Percentiles rank a stretch among this genome's conserved stretches.
Evolutionary conservation across 495 filamentous ascomycete species (phyloP).

Genomic region (Hyphodiscus hymeniophilus): DNA sequence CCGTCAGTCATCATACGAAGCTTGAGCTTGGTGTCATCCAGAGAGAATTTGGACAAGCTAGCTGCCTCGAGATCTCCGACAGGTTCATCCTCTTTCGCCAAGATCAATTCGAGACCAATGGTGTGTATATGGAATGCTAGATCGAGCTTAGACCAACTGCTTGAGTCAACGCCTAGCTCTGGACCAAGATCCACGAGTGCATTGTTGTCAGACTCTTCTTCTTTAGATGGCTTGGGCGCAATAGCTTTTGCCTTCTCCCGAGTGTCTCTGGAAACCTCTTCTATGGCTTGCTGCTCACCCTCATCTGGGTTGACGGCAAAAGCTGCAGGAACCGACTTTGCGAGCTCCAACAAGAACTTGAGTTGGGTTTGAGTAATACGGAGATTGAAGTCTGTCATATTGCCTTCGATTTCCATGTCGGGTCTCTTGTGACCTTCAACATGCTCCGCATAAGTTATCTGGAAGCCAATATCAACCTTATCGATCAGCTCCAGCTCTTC

Average conservation of each 20-base stretch:
- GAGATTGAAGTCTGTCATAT: slow-evolving; percentile 86
- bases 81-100: slow-evolving; percentile 63
- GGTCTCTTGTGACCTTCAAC: slow-evolving; percentile 67
- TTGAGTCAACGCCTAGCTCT: slow-evolving; percentile 52
- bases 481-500: slow-evolving; percentile 95
- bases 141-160: slow-evolving; percentile 89
- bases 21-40: slow-evolving; percentile 88
- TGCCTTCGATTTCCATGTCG: slow-evolving; percentile 84
- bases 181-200: slow-evolving; percentile 49
- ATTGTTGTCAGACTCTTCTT: slow-evolving; percentile 32
- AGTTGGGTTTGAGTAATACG: slow-evolving; percentile 84
- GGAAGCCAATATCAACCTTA: slow-evolving; percentile 88
- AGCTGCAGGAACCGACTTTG: slow-evolving; percentile 74
- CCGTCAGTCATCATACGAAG: slow-evolving; percentile 91
- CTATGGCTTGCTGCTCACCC: slow-evolving; percentile 36
- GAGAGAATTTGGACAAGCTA: slow-evolving; percentile 85
- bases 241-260: slow-evolving; percentile 29
- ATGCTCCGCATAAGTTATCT: slow-evolving; percentile 84
- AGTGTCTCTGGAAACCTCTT: slow-evolving; percentile 51
- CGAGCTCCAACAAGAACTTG: slow-evolving; percentile 77
- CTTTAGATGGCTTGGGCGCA: slow-evolving; percentile 16
- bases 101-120: slow-evolving; percentile 80
- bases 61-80: slow-evolving; percentile 69
- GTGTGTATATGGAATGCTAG: slow-evolving; percentile 84
- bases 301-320: slow-evolving; percentile 73